Evolutionary conservation across 257 asterid species (phyloP), one percentile per base, ranked within the genome.

Genomic region (Echites panduratus): DNA sequence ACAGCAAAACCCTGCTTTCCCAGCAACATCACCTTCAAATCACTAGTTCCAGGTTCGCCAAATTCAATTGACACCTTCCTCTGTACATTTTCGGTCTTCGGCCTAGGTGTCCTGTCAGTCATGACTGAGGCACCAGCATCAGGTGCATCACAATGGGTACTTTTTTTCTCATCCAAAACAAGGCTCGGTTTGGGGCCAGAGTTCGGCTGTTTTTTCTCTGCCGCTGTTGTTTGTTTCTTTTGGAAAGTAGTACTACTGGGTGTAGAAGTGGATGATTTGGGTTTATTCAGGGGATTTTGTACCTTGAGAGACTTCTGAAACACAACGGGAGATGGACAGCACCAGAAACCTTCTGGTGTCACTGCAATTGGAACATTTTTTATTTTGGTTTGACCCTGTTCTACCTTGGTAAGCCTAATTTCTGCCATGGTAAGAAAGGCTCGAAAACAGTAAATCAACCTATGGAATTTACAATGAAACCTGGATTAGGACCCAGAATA

Each of bases 321-420:
- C 66, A 83, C 99, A 59, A 79, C 87, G 4, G 97, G 99, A 24
- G 96, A 88, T 44, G 99, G 99, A 73, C 99, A 94, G 82, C 99
- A 94, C 99, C 99, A 94, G 73, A 94, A 94, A 35, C 98, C 98
- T 53, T 93, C 98, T 38, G 97, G 97, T 45, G 98, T 93, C 12
- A 93, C 98, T 72, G 96, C 98, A 76, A 93, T 93, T 73, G 98
- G 98, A 20, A 93, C 98, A 75, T 75, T 88, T 64, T 80, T 88
- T 49, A 94, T 81, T 68, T 86, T 94, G 47, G 97, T 83, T 69
- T 85, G 96, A 61, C 89, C 87, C 48, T 87, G 90, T 41, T 91
- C 98, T 84, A 86, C 83, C 72, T 86, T 91, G 41, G 87, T 76
- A 40, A 86, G 72, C 66, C 89, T 87, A 80, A 85, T 84, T 75